Evolutionary conservation across 768 basidiomycete species (phyloP), one percentile per base, ranked within the genome.

Genomic region (Leccinum fibrillosum): DNA sequence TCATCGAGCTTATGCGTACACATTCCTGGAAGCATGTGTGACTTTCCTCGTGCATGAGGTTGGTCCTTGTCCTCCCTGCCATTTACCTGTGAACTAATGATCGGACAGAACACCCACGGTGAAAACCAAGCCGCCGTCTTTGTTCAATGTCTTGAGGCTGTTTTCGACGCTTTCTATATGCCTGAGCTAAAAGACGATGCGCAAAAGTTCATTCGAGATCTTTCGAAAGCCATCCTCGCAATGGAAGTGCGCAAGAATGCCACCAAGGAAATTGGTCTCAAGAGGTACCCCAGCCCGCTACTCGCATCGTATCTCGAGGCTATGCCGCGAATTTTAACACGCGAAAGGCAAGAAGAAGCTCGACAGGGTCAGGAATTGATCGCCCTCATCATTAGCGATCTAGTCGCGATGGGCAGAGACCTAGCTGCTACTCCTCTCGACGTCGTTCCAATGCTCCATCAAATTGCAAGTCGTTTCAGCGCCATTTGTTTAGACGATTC

Each of bases 401-500:
- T 95, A 28, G 80, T 90, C 13, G 69, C 72, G 4, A 78, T 88
- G 72, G 79, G 77, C 19, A 74, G 74, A 47, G 78, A 79, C 35
- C 72, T 76, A 26, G 76, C 78, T 56, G 76, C 81, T 28, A 72
- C 77, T 4, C 72, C 75, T 28, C 81, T 79, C 53, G 88, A 89
- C 59, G 76, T 89, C 45, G 76, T 86, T 52, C 77, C 79, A 7
- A 83, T 92, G 35, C 74, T 98, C 51, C 89, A 93, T 66, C 88
- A 93, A 62, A 79, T 98, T 47, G 86, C 90, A 6, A 84, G 84
- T 60, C 86, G 92, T 15, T 91, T 98, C 74, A 86, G 83, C 47
- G 85, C 89, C 2, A 78, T 97, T 25, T 97, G 95, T 68, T 82
- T 94, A 55, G 95, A 97, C 57, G 94, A 94, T 66, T 81, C 90